These are phyloP conservation scores for Aspergillus chevalieri DNA, from an alignment of 2,329 filamentous ascomycete species.

Conservation along the genomic window DNA sequence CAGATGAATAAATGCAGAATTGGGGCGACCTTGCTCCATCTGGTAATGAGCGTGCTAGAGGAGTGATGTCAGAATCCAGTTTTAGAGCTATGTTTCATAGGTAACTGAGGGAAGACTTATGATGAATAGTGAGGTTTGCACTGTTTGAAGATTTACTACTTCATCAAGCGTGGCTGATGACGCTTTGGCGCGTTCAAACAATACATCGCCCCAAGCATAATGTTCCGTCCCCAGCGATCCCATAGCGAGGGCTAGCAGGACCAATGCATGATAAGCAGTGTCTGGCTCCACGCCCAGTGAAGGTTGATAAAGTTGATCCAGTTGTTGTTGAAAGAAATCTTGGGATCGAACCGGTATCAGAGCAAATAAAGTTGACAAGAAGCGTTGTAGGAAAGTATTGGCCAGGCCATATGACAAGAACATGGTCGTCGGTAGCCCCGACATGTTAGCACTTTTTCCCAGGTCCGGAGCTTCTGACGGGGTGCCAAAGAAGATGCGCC, in stretches of 20 bases:
- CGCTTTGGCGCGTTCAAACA: conserved; percentile 41
- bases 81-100: no score
- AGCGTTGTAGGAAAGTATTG: conserved; percentile 34
- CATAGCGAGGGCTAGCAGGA: conserved; percentile 34
- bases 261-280: conserved; percentile 29
- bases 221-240: conserved; percentile 37
- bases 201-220: conserved; percentile 35
- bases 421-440: conserved; percentile 23
- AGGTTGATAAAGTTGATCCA: conserved; percentile 32
- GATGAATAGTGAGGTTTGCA: conserved; percentile 42
- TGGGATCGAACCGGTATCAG: conserved; percentile 33
- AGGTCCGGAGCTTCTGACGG: conserved; percentile 29
- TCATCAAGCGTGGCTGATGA: conserved; percentile 35
- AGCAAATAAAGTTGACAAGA: conserved; percentile 37
- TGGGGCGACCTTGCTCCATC: conserved; percentile 40
- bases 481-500: conserved; percentile 37
- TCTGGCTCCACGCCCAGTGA: conserved; percentile 28
- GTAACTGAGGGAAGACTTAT: conserved; percentile 30
- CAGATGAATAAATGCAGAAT: conserved; percentile 38
- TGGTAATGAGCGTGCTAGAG: conserved; percentile 37
- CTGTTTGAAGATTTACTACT: conserved; percentile 40
- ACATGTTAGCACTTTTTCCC: conserved; percentile 14
- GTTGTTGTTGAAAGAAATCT: conserved; percentile 27
- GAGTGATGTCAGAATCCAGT: conserved; percentile 7
- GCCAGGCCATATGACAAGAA: conserved; percentile 37